Percentiles rank a stretch among this genome's conserved stretches.
phyloP scores from a whole-genome alignment of 805 yeast genomes.

The Pichia rugopelliculosa region DNA sequence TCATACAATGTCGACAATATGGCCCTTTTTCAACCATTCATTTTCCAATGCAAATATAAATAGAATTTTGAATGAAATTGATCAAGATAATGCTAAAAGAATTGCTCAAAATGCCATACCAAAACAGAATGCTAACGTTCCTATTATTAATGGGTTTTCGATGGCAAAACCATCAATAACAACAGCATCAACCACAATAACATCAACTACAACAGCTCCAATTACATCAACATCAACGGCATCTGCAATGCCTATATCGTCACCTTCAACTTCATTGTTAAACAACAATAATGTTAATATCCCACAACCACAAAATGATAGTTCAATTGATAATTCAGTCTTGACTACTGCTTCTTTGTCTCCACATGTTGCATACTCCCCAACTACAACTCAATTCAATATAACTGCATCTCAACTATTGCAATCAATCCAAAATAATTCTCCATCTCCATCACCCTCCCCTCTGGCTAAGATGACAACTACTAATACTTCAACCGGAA shows the following conservation, averaged over 20 bases:
- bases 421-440: conserved; percentile 28
- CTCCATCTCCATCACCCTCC: conserved; percentile 9
- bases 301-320: neutral
- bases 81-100: conserved; percentile 26
- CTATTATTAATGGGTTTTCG: neutral
- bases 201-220: neutral
- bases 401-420: conserved; percentile 29
- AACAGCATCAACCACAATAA: neutral
- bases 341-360: conserved; percentile 15
- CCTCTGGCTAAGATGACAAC: conserved; percentile 5
- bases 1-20: conserved; percentile 29
- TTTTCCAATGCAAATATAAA: conserved; percentile 32
- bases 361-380: conserved; percentile 18
- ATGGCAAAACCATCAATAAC: neutral
- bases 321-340: conserved; percentile 1
- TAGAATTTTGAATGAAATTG: conserved; percentile 31
- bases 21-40: conserved; percentile 34
- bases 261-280: conserved; percentile 3
- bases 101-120: neutral
- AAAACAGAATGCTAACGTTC: neutral
- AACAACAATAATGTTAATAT: neutral
- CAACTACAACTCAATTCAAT: conserved; percentile 17
- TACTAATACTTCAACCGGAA: neutral
- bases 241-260: conserved; percentile 1
- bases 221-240: neutral